Percentiles rank a stretch among this genome's conserved stretches.
phyloP scores from a whole-genome alignment of 2,329 filamentous ascomycete genomes.

The Pezicula radicicola region DNA sequence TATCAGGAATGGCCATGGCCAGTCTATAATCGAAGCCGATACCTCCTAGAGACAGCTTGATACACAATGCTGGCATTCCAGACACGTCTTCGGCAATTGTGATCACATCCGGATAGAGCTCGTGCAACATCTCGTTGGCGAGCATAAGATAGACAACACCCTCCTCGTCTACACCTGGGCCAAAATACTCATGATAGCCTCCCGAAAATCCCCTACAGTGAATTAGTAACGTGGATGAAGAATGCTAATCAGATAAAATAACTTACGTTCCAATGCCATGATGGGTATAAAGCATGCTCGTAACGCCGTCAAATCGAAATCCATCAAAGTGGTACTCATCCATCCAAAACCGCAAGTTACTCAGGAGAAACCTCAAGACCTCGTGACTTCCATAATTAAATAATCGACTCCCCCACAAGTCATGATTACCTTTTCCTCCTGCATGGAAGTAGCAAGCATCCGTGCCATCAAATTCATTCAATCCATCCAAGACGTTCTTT shows the following conservation, averaged over 20 bases:
- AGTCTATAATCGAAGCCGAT: conserved; percentile 97
- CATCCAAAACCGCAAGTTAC: conserved; percentile 98
- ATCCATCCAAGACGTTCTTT: conserved; percentile 91
- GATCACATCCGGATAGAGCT: conserved; percentile 82
- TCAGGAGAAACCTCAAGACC: conserved; percentile 91
- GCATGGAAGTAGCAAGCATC: conserved; percentile 96
- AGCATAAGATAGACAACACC: conserved; percentile 94
- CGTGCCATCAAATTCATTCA: conserved; percentile 94
- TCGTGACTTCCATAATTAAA: conserved; percentile 98
- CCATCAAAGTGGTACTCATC: conserved; percentile 96
- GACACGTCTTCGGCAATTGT: conserved; percentile 97
- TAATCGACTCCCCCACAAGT: conserved; percentile 91
- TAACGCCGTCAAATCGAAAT: conserved; percentile 97
- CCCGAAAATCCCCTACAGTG: conserved; percentile 80
- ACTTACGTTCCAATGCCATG: conserved; percentile 95
- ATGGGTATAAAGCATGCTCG: conserved; percentile 94
- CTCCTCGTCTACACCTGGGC: conserved; percentile 83
- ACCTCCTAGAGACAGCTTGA: conserved; percentile 81
- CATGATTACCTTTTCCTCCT: conserved; percentile 80
- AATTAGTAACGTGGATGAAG: conserved; percentile 9
- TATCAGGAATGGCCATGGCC: conserved; percentile 95
- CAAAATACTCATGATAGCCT: conserved; percentile 98
- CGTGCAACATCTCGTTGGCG: conserved; percentile 92
- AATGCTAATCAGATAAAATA: not conserved
- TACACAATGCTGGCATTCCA: conserved; percentile 94